Evolutionary conservation across 2,329 filamentous ascomycete species (phyloP).

Genomic region (Fusarium heterosporum): DNA sequence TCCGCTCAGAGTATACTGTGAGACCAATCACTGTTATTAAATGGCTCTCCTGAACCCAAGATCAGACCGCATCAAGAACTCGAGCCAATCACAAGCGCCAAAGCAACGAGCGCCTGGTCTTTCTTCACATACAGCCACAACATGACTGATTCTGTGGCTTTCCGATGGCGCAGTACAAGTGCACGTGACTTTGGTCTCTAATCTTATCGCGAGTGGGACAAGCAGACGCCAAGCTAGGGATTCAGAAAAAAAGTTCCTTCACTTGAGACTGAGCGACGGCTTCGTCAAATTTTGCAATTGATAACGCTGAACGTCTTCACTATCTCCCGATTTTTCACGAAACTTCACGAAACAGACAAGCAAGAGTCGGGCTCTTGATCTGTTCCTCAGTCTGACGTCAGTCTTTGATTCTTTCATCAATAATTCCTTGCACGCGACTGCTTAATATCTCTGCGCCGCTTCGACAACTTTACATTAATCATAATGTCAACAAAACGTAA

Average conservation of each 20-base stretch:
- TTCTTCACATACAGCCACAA: conserved; percentile 1
- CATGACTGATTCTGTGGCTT: conserved; percentile 31
- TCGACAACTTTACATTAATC: conserved; percentile 30
- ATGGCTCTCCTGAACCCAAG: conserved; percentile 9
- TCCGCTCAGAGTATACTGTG: conserved; percentile 26
- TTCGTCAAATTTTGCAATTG: conserved; percentile 52
- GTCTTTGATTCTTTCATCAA: conserved; percentile 15
- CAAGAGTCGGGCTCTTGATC: not conserved
- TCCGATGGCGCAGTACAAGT: not conserved
- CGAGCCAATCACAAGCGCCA: conserved; percentile 19
- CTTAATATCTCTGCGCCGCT: conserved; percentile 14
- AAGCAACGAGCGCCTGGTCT: conserved; percentile 16
- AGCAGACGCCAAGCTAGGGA: conserved; percentile 22
- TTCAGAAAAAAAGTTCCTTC: conserved; percentile 52
- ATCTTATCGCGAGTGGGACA: conserved; percentile 41
- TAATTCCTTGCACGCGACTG: conserved; percentile 36
- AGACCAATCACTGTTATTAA: conserved; percentile 41
- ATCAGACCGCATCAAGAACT: conserved; percentile 11
- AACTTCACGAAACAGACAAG: not conserved
- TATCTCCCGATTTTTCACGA: conserved; percentile 8
- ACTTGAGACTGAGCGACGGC: conserved; percentile 39
- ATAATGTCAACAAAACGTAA: conserved; percentile 72
- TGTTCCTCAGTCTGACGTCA: not conserved
- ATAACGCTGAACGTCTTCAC: conserved; percentile 39
- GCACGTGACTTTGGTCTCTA: conserved; percentile 36